Percentiles rank a stretch among this genome's conserved stretches.
Conservation (phyloP, 345 rosid species). For the Citrus reticulata region DNA sequence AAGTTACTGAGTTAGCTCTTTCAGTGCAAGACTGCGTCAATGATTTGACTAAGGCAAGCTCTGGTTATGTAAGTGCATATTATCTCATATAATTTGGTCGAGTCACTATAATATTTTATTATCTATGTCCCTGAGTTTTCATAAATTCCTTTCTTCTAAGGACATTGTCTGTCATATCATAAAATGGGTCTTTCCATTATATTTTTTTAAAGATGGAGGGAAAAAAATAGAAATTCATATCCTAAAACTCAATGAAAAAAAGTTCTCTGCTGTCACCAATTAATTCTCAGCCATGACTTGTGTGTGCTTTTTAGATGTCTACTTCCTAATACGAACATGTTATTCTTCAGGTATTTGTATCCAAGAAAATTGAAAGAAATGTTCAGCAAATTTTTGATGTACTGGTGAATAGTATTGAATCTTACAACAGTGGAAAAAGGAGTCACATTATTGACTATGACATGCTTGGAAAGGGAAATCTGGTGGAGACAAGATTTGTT, state of each 20-base stretch:
- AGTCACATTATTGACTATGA: constrained; percentile 36
- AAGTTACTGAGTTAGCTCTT: constrained; percentile 52
- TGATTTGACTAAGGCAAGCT: constrained; percentile 41
- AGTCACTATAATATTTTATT: neutral
- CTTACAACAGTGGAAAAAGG: constrained; percentile 28
- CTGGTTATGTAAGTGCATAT: constrained; percentile 49
- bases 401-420: constrained; percentile 34
- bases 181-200: too few relatives aligned
- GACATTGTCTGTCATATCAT: too few relatives aligned
- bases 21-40: constrained; percentile 40
- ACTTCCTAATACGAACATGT: neutral
- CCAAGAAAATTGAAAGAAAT: constrained; percentile 40
- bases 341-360: constrained; percentile 51
- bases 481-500: constrained; percentile 56
- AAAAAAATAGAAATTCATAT: neutral
- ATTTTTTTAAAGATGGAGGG: neutral
- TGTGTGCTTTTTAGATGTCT: neutral
- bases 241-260: neutral
- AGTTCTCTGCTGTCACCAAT: neutral
- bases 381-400: constrained; percentile 41
- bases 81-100: neutral
- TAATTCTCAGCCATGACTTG: neutral
- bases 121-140: neutral
- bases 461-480: constrained; percentile 56
- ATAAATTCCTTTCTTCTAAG: too few relatives aligned